Evolutionary conservation across 768 basidiomycete genomes (phyloP).

Genomic region (Trametes cingulata): DNA sequence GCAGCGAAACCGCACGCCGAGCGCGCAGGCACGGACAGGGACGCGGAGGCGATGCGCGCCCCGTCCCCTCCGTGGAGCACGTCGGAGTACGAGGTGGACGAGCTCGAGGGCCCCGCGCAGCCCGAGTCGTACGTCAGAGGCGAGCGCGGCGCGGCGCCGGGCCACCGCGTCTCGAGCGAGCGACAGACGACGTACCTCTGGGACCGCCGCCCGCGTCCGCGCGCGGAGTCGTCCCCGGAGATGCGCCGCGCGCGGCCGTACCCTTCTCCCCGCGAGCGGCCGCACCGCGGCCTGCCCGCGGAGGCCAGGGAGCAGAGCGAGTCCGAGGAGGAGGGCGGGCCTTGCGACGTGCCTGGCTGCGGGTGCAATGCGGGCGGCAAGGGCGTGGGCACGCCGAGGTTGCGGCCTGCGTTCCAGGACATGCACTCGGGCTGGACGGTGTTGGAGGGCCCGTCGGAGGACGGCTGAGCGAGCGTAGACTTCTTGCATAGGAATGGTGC

Average conservation of each 20-base stretch:
- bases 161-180: slow-evolving; percentile 2
- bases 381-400: slow-evolving; percentile 18
- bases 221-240: slow-evolving; percentile 12
- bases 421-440: slow-evolving; percentile 10
- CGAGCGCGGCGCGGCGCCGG: background rate
- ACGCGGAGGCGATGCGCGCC: background rate
- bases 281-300: background rate
- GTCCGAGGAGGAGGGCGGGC: background rate
- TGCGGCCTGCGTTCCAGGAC: slow-evolving; percentile 27
- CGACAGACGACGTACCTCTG: background rate
- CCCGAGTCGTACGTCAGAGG: slow-evolving; percentile 19
- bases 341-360: slow-evolving; percentile 19
- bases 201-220: background rate
- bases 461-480: background rate
- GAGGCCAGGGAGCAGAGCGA: background rate
- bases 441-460: slow-evolving; percentile 5
- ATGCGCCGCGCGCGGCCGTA: slow-evolving; percentile 7
- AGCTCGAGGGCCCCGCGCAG: slow-evolving; percentile 6
- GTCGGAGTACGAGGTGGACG: slow-evolving; percentile 8
- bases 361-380: slow-evolving; percentile 3
- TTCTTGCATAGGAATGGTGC: too few species aligned
- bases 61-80: slow-evolving; percentile 8
- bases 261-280: slow-evolving; percentile 1
- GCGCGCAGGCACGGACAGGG: background rate
- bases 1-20: background rate